Evolutionary conservation across 2,329 filamentous ascomycete species (phyloP).

Genomic region (Colletotrichum incanum): DNA sequence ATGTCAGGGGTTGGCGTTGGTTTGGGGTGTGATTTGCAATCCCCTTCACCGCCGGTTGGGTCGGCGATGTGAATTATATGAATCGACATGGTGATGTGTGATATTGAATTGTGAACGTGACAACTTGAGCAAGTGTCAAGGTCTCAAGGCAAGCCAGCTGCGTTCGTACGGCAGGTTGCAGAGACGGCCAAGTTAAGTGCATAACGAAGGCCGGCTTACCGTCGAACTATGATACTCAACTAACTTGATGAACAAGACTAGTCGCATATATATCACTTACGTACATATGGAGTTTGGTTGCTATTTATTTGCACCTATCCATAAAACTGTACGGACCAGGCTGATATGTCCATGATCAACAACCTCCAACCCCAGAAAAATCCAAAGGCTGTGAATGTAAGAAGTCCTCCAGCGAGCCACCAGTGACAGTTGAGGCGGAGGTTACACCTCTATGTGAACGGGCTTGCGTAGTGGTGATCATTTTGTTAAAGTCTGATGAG

Average conservation of each 20-base stretch:
- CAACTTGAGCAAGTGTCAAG: neutral
- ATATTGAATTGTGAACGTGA: neutral
- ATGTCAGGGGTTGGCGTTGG: constrained; percentile 9
- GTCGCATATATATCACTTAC: neutral
- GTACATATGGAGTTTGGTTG: too few relatives aligned
- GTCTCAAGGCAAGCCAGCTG: neutral
- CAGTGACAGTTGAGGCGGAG: too few relatives aligned
- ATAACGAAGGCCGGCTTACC: neutral
- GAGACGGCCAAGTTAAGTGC: neutral
- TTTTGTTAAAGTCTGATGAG: too few relatives aligned
- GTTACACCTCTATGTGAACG: neutral
- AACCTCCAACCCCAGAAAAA: neutral
- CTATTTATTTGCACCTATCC: neutral
- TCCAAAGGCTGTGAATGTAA: too few relatives aligned
- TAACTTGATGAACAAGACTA: neutral
- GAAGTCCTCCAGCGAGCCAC: too few relatives aligned
- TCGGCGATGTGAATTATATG: neutral
- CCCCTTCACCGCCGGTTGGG: neutral
- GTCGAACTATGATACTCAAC: neutral
- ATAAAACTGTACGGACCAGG: neutral
- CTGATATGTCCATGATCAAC: neutral
- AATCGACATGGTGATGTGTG: neutral
- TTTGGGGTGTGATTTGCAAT: neutral
- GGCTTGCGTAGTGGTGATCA: neutral
- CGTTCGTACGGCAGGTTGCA: neutral